Evolutionary conservation across 805 yeast species (phyloP), one percentile per base, ranked within the genome.

Genomic region (Spathaspora sp.): DNA sequence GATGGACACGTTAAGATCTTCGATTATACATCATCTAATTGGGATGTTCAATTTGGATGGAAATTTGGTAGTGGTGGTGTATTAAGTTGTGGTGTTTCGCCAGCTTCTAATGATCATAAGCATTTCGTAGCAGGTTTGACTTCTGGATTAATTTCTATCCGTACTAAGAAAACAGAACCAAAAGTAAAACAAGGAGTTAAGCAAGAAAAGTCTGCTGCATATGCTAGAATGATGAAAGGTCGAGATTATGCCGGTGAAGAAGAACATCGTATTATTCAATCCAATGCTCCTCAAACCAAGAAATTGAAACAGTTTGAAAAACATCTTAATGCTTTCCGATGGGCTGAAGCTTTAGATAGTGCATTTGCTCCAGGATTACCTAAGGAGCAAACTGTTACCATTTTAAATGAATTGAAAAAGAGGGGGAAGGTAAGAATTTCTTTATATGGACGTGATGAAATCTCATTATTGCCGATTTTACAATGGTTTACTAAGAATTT

Each of bases 1-100:
- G 99, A 94, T 70, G 99, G 99, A 18, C 99, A 94, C 68, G 97
- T 94, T 53, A 94, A 94, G 69, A 92, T 92, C 44, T 89, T 93
- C 66, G 97, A 92, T 67, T 81, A 89, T 39, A 70, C 80, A 26
- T 79, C 86, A 19, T 63, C 80, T 42, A 79, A 81, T 59, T 92
- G 93, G 89, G 87, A 86, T 54, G 97, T 93, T 54, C 89, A 87
- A 66, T 93, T 91, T 65, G 97, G 97, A 47, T 93, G 98, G 97
- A 93, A 92, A 69, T 93, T 88, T 64, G 97, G 97, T 35, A 64
- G 71, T 49, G 90, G 93, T 20, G 96, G 96, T 40, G 97, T 94
- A 0, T 75, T 94, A 59, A 78, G 89, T 60, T 85, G 96, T 65
- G 98, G 92, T 12, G 86, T 89, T 10, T 89, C 97, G 8, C 97